These are phyloP conservation scores for Populus pruinosa DNA, from an alignment of 345 rosid genomes.

Conservation along the genomic window DNA sequence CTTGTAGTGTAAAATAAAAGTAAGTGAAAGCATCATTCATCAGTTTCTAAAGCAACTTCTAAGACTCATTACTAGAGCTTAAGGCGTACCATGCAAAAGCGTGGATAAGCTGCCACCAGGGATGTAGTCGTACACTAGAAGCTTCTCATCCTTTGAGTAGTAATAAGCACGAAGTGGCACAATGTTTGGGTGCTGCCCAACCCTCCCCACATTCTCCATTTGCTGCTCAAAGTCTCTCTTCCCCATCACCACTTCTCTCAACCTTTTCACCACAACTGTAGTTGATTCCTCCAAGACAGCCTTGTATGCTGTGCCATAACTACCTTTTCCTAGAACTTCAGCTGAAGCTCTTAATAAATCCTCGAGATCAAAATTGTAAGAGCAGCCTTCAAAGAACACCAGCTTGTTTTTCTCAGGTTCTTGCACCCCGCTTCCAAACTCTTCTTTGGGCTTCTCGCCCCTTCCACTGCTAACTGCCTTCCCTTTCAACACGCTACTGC, in stretches of 20 bases:
- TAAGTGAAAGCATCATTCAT: not conserved
- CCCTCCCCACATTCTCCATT: constrained; percentile 72
- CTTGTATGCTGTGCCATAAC: constrained; percentile 80
- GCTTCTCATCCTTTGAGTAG: constrained; percentile 88
- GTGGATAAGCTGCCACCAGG: constrained; percentile 58
- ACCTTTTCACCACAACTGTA: constrained; percentile 80
- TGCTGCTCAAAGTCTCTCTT: constrained; percentile 90
- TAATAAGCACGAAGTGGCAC: constrained; percentile 80
- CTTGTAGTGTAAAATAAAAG: not conserved
- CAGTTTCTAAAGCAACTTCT: not conserved
- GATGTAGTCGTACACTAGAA: constrained; percentile 67
- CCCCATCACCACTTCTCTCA: constrained; percentile 73
- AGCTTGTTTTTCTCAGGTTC: constrained; percentile 76
- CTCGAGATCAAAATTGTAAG: constrained; percentile 75
- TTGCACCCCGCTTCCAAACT: constrained; percentile 76
- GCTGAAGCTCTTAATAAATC: constrained; percentile 89
- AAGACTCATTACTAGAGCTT: not conserved
- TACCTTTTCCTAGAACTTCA: constrained; percentile 88
- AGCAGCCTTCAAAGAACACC: constrained; percentile 77
- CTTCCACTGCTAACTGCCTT: constrained; percentile 43
- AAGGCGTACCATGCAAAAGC: constrained; percentile 64
- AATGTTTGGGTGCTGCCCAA: constrained; percentile 64
- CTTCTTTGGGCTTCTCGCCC: constrained; percentile 70
- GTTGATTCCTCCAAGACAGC: constrained; percentile 79
- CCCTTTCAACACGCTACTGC: constrained; percentile 46